phyloP scores from a whole-genome alignment of 441 rosid species.

The Rhodomyrtus psidioides region DNA sequence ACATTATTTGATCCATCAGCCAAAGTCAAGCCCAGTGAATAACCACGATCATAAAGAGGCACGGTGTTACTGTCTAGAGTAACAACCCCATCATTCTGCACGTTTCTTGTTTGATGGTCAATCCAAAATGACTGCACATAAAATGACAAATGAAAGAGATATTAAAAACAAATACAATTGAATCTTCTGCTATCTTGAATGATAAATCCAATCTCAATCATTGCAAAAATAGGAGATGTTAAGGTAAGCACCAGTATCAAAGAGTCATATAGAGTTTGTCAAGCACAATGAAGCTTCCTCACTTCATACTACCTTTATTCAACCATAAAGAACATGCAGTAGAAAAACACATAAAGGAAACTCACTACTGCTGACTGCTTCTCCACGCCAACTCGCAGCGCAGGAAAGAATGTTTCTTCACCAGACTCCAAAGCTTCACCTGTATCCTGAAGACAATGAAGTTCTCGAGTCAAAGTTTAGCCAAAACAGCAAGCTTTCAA shows the following conservation, averaged over 20 bases:
- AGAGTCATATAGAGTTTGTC: background rate
- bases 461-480: background rate
- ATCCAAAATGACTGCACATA: slow-evolving; percentile 79
- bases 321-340: background rate
- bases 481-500: background rate
- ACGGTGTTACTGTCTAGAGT: slow-evolving; percentile 41
- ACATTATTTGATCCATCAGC: slow-evolving; percentile 49
- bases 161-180: background rate
- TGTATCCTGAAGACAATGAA: slow-evolving; percentile 44
- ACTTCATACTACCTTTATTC: background rate
- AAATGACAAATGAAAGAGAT: slow-evolving; percentile 5
- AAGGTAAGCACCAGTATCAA: background rate
- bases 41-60: slow-evolving; percentile 96
- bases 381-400: slow-evolving; percentile 55
- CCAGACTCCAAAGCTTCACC: slow-evolving; percentile 64
- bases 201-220: background rate
- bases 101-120: slow-evolving; percentile 53
- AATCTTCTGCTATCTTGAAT: background rate
- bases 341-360: background rate
- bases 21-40: slow-evolving; percentile 69
- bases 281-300: background rate
- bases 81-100: slow-evolving; percentile 23
- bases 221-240: background rate
- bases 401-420: slow-evolving; percentile 82
- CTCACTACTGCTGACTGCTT: slow-evolving; percentile 77